Percentiles rank a stretch among this genome's conserved stretches.
These are phyloP conservation scores for Hyphochytrium catenoides DNA, from an alignment of 352 stramenopile species.

Conservation along the genomic window DNA sequence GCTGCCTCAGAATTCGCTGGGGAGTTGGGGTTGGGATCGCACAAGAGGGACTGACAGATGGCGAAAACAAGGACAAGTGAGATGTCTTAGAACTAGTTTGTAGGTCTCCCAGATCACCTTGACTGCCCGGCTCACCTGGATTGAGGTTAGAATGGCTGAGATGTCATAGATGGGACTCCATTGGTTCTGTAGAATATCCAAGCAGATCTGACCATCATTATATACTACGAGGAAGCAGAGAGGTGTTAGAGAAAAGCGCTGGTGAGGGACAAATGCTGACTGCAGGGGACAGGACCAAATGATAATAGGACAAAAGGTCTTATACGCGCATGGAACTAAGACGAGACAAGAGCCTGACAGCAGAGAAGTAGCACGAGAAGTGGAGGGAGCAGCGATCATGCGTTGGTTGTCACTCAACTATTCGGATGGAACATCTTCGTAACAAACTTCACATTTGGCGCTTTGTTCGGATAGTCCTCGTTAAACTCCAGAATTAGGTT, in stretches of 20 bases:
- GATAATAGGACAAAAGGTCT: no score
- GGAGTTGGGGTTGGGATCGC: constrained; percentile 95
- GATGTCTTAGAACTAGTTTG: no score
- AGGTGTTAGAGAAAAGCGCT: background rate
- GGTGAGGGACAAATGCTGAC: background rate
- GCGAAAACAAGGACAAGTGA: background rate
- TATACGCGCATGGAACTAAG: no score
- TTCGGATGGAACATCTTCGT: constrained; percentile 99
- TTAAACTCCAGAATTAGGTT: constrained; percentile 96
- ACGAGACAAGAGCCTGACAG: background rate
- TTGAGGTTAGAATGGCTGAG: constrained; percentile 94
- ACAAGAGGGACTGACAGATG: constrained; percentile 78
- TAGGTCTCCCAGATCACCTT: no score
- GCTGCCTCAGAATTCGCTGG: constrained; percentile 95
- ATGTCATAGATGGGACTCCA: constrained; percentile 99
- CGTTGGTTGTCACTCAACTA: constrained; percentile 77
- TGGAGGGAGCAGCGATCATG: constrained; percentile 21
- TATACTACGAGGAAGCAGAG: constrained; percentile 28
- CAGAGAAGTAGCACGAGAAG: background rate
- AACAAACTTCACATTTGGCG: constrained; percentile 89
- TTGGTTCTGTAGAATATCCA: constrained; percentile 99
- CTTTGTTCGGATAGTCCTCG: constrained; percentile 99
- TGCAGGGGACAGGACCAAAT: background rate
- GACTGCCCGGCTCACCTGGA: constrained; percentile 27
- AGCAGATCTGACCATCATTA: constrained; percentile 72